Evolutionary conservation across 2,329 filamentous ascomycete species (phyloP).

Genomic region (Penicillium sp.): DNA sequence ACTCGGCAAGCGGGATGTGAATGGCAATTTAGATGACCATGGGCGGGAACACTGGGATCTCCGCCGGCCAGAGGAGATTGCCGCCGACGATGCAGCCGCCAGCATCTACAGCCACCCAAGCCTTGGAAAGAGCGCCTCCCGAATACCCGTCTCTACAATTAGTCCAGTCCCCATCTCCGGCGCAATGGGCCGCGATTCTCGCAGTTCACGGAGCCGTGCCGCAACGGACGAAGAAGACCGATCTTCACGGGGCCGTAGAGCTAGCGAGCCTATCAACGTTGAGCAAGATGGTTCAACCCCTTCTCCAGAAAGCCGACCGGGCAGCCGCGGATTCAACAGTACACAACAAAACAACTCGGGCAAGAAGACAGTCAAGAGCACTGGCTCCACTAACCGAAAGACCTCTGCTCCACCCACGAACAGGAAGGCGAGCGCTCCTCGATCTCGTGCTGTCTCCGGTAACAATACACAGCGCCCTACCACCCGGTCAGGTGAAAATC

Average conservation of each 20-base stretch:
- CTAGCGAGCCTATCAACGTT: conserved; percentile 56
- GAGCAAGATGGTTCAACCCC: conserved; percentile 30
- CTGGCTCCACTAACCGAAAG: conserved; percentile 38
- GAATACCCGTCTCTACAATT: conserved; percentile 80
- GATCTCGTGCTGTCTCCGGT: conserved; percentile 37
- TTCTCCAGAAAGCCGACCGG: conserved; percentile 32
- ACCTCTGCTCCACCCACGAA: conserved; percentile 39
- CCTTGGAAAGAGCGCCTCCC: conserved; percentile 65
- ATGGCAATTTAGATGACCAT: conserved; percentile 41
- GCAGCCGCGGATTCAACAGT: conserved; percentile 32
- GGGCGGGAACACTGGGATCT: conserved; percentile 66
- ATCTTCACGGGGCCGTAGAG: conserved; percentile 57
- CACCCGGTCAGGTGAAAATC: conserved; percentile 60
- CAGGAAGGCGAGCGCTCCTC: conserved; percentile 41
- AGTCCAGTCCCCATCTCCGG: conserved; percentile 69
- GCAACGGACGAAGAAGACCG: conserved; percentile 61
- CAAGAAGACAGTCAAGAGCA: conserved; percentile 33
- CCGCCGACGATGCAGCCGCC: conserved; percentile 48
- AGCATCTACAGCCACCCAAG: conserved; percentile 55
- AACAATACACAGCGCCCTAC: conserved; percentile 55
- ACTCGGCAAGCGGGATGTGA: conserved; percentile 40
- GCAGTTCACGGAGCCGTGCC: conserved; percentile 60
- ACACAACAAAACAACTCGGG: conserved; percentile 31
- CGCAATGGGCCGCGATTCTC: conserved; percentile 68
- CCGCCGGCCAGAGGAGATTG: conserved; percentile 74